Evolutionary conservation across 73 alveolate species (phyloP).

Genomic region (Halteria grandinella): DNA sequence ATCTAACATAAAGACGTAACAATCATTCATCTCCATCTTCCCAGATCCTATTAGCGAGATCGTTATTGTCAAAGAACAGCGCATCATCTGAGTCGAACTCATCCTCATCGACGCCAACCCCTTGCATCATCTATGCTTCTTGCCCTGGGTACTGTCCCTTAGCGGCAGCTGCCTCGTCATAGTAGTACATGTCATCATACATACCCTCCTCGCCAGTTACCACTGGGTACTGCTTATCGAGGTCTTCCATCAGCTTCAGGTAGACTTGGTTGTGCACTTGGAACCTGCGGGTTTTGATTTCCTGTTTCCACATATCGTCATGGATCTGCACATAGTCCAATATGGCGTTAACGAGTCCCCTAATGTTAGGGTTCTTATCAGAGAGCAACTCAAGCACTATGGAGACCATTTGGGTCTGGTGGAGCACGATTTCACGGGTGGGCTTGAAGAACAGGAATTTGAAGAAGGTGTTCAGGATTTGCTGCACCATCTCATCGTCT

Average conservation of each 20-base stretch:
- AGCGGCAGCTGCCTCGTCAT: too few relatives aligned
- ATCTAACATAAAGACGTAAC: too few relatives aligned
- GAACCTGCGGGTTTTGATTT: slow-evolving; percentile 81
- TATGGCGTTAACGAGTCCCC: slow-evolving; percentile 76
- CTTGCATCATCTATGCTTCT: too few relatives aligned
- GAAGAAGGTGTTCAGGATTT: slow-evolving; percentile 76
- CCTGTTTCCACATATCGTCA: slow-evolving; percentile 83
- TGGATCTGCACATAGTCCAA: slow-evolving; percentile 79
- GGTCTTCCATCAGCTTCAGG: slow-evolving; percentile 74
- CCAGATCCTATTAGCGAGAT: slow-evolving; percentile 68
- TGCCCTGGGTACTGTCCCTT: too few relatives aligned
- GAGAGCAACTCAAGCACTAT: slow-evolving; percentile 76
- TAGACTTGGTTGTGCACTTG: slow-evolving; percentile 82
- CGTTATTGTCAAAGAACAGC: slow-evolving; percentile 62
- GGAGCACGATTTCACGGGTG: slow-evolving; percentile 66
- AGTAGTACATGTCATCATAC: too few relatives aligned
- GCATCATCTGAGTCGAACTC: slow-evolving; percentile 61
- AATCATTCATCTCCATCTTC: slow-evolving; percentile 34
- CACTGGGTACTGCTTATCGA: slow-evolving; percentile 54
- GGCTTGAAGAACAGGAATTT: slow-evolving; percentile 75
- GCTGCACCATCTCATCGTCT: slow-evolving; percentile 90
- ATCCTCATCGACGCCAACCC: slow-evolving; percentile 11
- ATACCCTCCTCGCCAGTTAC: too few relatives aligned
- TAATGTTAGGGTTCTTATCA: slow-evolving; percentile 82
- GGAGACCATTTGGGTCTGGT: slow-evolving; percentile 73